phyloP scores from a whole-genome alignment of 2,329 filamentous ascomycete genomes.

The Cordyceps javanica region DNA sequence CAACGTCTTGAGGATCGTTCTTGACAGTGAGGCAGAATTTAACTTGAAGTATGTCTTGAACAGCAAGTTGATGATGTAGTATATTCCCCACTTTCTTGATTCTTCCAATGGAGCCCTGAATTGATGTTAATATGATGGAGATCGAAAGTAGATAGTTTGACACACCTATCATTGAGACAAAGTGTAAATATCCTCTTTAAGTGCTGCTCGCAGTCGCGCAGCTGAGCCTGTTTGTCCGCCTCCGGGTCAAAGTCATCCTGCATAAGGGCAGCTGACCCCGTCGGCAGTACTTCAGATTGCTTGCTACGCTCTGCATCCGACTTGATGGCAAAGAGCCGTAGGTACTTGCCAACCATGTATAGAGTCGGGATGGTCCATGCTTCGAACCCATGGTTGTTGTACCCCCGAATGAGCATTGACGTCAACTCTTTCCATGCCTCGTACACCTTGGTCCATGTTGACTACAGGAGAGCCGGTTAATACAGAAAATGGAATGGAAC shows the following conservation, averaged over 20 bases:
- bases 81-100: constrained; percentile 96
- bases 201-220: constrained; percentile 85
- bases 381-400: constrained; percentile 68
- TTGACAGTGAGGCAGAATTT: constrained; percentile 81
- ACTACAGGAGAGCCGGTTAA: constrained; percentile 20
- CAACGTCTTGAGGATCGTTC: constrained; percentile 82
- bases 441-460: constrained; percentile 79
- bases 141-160: constrained; percentile 13
- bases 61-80: constrained; percentile 86
- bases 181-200: constrained; percentile 89
- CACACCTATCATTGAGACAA: constrained; percentile 82
- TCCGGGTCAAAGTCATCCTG: constrained; percentile 80
- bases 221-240: constrained; percentile 69
- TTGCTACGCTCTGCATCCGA: constrained; percentile 65
- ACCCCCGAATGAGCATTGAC: constrained; percentile 71
- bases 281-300: constrained; percentile 26
- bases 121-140: neutral
- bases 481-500: neutral
- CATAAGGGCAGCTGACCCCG: constrained; percentile 42
- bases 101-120: constrained; percentile 72
- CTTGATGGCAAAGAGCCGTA: constrained; percentile 83
- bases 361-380: constrained; percentile 91
- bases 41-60: constrained; percentile 99
- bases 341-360: constrained; percentile 79
- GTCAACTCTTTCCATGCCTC: constrained; percentile 83